Evolutionary conservation across 805 yeast species (phyloP).

Genomic region (Komagataella ulmi): DNA sequence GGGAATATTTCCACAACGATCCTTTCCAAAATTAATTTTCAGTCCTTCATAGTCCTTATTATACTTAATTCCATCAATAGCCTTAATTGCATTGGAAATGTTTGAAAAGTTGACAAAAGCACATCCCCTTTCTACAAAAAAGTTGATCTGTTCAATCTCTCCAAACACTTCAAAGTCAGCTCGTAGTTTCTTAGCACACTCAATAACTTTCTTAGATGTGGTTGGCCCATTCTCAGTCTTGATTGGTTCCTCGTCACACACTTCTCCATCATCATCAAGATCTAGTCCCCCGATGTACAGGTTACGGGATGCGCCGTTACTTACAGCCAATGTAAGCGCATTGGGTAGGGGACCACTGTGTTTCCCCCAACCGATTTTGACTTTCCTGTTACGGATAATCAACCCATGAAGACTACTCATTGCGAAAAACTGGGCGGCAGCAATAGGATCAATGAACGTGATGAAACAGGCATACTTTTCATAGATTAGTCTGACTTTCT

Average conservation of each 20-base stretch:
- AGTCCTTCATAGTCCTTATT: constrained; percentile 54
- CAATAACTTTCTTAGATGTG: not conserved
- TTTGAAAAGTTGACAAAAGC: constrained; percentile 88
- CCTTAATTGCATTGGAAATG: constrained; percentile 82
- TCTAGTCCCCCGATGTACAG: constrained; percentile 64
- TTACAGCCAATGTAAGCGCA: constrained; percentile 78
- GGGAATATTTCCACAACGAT: constrained; percentile 91
- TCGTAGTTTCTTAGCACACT: constrained; percentile 33
- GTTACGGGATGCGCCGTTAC: constrained; percentile 89
- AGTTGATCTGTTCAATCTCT: constrained; percentile 90
- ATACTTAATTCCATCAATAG: constrained; percentile 81
- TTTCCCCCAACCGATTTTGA: constrained; percentile 96
- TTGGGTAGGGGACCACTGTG: constrained; percentile 88
- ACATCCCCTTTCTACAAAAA: constrained; percentile 70
- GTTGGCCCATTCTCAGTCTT: not conserved
- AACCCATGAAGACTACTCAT: constrained; percentile 86
- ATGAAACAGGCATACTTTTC: constrained; percentile 90
- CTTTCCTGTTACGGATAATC: constrained; percentile 71
- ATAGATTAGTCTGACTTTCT: constrained; percentile 63
- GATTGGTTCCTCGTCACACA: not conserved
- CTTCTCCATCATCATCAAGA: constrained; percentile 13
- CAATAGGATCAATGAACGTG: constrained; percentile 91
- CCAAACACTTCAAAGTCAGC: constrained; percentile 74
- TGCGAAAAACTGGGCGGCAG: constrained; percentile 95
- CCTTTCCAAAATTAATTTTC: constrained; percentile 87